Evolutionary conservation across 495 filamentous ascomycete species (phyloP).

Genomic region (Penicillium riverlandense): DNA sequence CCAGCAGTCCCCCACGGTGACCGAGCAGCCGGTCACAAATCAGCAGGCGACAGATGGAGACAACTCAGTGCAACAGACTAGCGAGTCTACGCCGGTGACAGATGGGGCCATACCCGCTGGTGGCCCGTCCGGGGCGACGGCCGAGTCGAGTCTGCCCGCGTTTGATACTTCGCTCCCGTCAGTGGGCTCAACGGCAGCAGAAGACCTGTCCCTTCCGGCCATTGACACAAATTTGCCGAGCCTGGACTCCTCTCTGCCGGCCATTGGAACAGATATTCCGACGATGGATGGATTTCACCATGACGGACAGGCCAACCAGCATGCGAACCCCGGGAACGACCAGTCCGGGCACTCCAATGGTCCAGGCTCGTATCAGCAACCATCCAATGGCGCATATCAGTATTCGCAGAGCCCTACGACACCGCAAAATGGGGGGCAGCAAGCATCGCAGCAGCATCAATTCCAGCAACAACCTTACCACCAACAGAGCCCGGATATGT

Average conservation of each 20-base stretch:
- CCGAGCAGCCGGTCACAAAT: background rate
- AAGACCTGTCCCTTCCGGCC: conserved; percentile 29
- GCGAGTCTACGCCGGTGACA: conserved; percentile 7
- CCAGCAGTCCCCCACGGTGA: too few relatives aligned
- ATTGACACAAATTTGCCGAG: conserved; percentile 31
- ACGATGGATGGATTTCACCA: conserved; percentile 15
- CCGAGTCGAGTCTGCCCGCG: conserved; percentile 23
- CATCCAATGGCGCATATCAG: conserved; percentile 26
- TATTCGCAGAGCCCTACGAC: conserved; percentile 16
- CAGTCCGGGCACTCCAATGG: conserved; percentile 18
- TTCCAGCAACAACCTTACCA: conserved; percentile 24
- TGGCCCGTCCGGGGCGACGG: conserved; percentile 11
- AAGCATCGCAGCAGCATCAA: conserved; percentile 18
- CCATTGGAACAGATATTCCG: conserved; percentile 26
- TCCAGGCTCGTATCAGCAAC: conserved; percentile 14
- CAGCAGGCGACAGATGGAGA: background rate
- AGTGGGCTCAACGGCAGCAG: conserved; percentile 15
- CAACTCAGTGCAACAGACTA: background rate
- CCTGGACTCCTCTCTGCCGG: conserved; percentile 28
- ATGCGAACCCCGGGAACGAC: too few relatives aligned
- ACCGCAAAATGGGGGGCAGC: conserved; percentile 17
- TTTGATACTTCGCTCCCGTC: conserved; percentile 29
- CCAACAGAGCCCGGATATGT: conserved; percentile 22
- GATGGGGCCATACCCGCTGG: conserved; percentile 12
- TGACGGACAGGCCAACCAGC: too few relatives aligned